Evolutionary conservation across 2,329 filamentous ascomycete genomes (phyloP).

Genomic region (Fusarium sp.): DNA sequence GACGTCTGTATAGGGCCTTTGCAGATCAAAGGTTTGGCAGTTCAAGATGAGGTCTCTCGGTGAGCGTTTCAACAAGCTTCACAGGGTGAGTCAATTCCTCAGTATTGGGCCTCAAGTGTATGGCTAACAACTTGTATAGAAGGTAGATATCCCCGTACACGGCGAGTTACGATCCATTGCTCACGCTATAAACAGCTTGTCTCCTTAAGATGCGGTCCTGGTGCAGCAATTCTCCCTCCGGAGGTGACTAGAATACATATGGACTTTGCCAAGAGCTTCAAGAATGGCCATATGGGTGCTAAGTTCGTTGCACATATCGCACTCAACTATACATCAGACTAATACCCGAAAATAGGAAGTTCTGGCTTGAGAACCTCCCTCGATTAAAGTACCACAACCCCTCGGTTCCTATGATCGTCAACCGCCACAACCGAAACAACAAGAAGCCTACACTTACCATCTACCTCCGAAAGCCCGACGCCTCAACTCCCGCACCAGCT

Average conservation of each 20-base stretch:
- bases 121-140: slow-evolving; percentile 53
- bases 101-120: neutral
- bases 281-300: slow-evolving; percentile 78
- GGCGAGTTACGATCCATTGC: slow-evolving; percentile 42
- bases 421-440: slow-evolving; percentile 71
- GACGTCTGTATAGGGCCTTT: slow-evolving; percentile 37
- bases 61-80: slow-evolving; percentile 80
- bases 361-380: slow-evolving; percentile 87
- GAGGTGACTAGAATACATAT: slow-evolving; percentile 82
- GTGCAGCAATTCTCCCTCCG: slow-evolving; percentile 83
- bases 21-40: slow-evolving; percentile 28
- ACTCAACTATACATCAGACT: slow-evolving; percentile 14
- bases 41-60: slow-evolving; percentile 63
- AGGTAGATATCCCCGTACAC: slow-evolving; percentile 55
- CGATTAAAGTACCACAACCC: slow-evolving; percentile 97
- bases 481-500: slow-evolving; percentile 45
- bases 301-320: slow-evolving; percentile 64
- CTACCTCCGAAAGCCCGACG: slow-evolving; percentile 66
- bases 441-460: slow-evolving; percentile 73
- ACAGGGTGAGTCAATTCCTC: slow-evolving; percentile 69
- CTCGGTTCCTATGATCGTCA: slow-evolving; percentile 82
- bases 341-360: slow-evolving; percentile 71
- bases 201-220: slow-evolving; percentile 81
- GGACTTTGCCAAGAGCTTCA: slow-evolving; percentile 73
- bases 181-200: slow-evolving; percentile 70